These are phyloP conservation scores for Zymoseptoria ardabiliae DNA, from an alignment of 2,329 filamentous ascomycete genomes.

Conservation along the genomic window DNA sequence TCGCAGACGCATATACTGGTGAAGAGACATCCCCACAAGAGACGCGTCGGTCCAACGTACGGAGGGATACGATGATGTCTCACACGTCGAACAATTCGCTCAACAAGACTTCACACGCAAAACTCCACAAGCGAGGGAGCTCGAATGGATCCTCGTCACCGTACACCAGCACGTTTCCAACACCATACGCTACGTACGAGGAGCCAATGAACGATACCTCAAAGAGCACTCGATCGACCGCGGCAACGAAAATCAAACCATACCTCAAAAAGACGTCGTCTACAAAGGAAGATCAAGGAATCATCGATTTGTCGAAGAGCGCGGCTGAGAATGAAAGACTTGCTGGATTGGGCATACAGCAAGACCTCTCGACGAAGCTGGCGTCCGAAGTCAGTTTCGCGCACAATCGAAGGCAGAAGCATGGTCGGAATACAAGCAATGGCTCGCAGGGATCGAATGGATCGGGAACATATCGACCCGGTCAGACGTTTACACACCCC, in stretches of 20 bases:
- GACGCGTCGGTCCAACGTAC: slow-evolving; percentile 1
- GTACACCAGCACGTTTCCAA: slow-evolving; percentile 20
- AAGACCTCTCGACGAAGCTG: slow-evolving; percentile 36
- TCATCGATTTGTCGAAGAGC: slow-evolving; percentile 49
- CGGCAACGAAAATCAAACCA: slow-evolving; percentile 44
- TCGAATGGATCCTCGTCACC: slow-evolving; percentile 23
- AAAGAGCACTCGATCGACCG: background rate
- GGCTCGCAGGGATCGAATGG: slow-evolving; percentile 47
- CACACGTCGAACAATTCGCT: slow-evolving; percentile 5
- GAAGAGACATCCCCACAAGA: slow-evolving; percentile 5
- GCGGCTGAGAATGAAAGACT: slow-evolving; percentile 47
- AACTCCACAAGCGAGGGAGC: slow-evolving; percentile 27
- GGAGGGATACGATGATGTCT: slow-evolving; percentile 4
- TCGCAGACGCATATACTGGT: slow-evolving; percentile 2
- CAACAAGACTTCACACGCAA: slow-evolving; percentile 18
- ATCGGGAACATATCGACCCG: slow-evolving; percentile 37
- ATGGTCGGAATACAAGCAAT: slow-evolving; percentile 49
- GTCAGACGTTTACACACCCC: slow-evolving; percentile 47
- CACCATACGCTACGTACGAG: slow-evolving; percentile 27
- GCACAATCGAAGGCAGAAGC: slow-evolving; percentile 33
- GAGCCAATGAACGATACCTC: slow-evolving; percentile 14
- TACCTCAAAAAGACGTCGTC: slow-evolving; percentile 48
- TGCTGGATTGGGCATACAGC: slow-evolving; percentile 48
- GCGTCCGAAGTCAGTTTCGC: slow-evolving; percentile 40
- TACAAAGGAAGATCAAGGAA: slow-evolving; percentile 36